Percentiles rank a stretch among this genome's conserved stretches.
phyloP scores from a whole-genome alignment of 2,329 filamentous ascomycete species.

The Ophiocordyceps camponoti-saundersi region DNA sequence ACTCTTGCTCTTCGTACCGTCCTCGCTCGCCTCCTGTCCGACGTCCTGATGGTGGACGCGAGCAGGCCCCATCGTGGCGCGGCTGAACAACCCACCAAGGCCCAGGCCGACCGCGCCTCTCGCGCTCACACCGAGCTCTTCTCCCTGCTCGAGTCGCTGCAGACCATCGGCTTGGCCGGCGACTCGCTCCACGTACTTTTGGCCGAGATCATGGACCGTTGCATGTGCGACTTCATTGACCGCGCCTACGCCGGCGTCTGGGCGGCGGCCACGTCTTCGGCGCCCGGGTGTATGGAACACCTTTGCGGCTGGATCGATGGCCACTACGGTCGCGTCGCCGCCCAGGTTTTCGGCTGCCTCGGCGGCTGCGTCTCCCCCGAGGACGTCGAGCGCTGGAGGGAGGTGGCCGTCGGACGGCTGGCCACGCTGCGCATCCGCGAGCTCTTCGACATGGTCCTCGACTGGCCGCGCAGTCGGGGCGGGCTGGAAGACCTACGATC shows the following conservation, averaged over 20 bases:
- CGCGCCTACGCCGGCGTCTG: constrained; percentile 48
- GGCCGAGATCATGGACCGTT: constrained; percentile 50
- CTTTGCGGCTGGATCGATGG: constrained; percentile 53
- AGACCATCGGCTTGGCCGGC: constrained; percentile 49
- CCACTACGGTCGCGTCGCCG: constrained; percentile 45
- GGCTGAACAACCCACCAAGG: constrained; percentile 5
- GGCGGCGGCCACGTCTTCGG: constrained; percentile 11
- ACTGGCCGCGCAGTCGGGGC: constrained; percentile 55
- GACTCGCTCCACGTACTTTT: constrained; percentile 55
- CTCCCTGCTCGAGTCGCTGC: constrained; percentile 38
- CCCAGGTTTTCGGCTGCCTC: constrained; percentile 38
- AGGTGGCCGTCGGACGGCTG: constrained; percentile 50
- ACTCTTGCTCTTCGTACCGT: constrained; percentile 36
- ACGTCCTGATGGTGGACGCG: constrained; percentile 19
- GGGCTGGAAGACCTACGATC: constrained; percentile 60
- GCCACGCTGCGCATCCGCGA: constrained; percentile 53
- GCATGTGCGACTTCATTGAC: constrained; percentile 46
- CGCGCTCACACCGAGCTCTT: constrained; percentile 33
- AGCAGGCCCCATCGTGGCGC: not conserved
- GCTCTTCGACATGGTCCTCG: constrained; percentile 63
- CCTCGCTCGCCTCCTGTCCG: constrained; percentile 32
- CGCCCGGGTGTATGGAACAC: constrained; percentile 33
- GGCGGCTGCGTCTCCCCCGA: constrained; percentile 28
- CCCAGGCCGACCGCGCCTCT: constrained; percentile 10
- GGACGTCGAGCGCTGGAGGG: constrained; percentile 52